Evolutionary conservation across 164 flowering plant species (phyloP).

Genomic region (Vitis vinifera): DNA sequence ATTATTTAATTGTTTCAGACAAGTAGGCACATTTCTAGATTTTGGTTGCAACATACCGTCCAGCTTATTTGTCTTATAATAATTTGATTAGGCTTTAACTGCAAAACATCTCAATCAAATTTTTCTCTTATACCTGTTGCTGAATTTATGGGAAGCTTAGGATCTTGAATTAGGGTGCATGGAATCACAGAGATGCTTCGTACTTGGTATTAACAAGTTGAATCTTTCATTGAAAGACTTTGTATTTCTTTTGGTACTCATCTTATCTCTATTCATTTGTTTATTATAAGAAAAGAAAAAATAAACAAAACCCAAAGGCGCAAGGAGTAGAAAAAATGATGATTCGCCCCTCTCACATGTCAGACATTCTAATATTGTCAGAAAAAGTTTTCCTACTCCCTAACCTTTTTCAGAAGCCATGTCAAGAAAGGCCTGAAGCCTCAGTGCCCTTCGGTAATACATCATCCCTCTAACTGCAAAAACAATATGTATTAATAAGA

Average conservation of each 20-base stretch:
- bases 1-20: too few relatives aligned
- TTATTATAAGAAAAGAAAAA: not conserved
- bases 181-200: not conserved
- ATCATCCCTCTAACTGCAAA: constrained; percentile 96
- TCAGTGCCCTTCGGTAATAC: constrained; percentile 91
- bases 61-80: too few relatives aligned
- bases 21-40: too few relatives aligned
- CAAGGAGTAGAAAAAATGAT: not conserved
- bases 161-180: not conserved
- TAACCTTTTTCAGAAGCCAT: constrained; percentile 85
- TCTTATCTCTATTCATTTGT: not conserved
- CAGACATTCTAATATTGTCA: not conserved
- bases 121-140: not conserved
- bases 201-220: not conserved
- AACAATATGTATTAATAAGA: constrained; percentile 2
- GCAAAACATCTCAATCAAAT: not conserved
- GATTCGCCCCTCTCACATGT: not conserved
- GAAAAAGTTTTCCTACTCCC: not conserved
- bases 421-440: constrained; percentile 97
- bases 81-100: not conserved
- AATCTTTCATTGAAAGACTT: not conserved
- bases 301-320: not conserved
- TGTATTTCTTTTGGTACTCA: not conserved
- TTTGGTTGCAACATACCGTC: too few relatives aligned
- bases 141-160: not conserved